These are phyloP conservation scores for Antrodiella citrinella DNA, from an alignment of 768 basidiomycete genomes.

Conservation along the genomic window DNA sequence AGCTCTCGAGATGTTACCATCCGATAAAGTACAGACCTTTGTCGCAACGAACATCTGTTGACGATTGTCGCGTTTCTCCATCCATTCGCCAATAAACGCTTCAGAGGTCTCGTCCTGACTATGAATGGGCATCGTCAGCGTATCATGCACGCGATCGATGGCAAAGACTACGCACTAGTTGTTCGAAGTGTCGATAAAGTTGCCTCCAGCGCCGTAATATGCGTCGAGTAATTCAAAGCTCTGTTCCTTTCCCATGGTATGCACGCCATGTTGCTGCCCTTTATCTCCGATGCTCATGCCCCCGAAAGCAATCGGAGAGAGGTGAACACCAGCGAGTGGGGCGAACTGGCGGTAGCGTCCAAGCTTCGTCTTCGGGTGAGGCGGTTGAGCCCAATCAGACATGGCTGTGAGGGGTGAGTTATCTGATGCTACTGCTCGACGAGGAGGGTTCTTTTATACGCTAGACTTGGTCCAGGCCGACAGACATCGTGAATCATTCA, in stretches of 20 bases:
- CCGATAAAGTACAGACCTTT: conserved; percentile 21
- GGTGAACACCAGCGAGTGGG: conserved; percentile 34
- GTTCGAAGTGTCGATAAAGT: conserved; percentile 42
- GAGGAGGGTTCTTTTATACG: too few species aligned
- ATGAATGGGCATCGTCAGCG: neutral
- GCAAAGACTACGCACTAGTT: conserved; percentile 27
- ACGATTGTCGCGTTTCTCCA: conserved; percentile 30
- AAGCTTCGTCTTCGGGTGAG: conserved; percentile 18
- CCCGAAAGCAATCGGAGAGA: conserved; percentile 41
- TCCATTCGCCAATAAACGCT: conserved; percentile 42
- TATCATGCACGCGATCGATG: neutral
- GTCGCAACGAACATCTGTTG: conserved; percentile 44
- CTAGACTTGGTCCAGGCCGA: too few species aligned
- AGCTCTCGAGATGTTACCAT: neutral
- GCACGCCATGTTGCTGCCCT: conserved; percentile 30
- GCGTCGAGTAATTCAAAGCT: conserved; percentile 40
- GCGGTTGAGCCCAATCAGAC: conserved; percentile 11
- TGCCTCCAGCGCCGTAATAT: too few species aligned
- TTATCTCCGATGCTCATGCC: too few species aligned
- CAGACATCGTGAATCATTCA: too few species aligned
- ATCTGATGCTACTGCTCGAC: too few species aligned
- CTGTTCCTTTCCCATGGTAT: conserved; percentile 34
- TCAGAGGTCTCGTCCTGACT: conserved; percentile 54
- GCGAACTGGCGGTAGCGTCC: conserved; percentile 31
- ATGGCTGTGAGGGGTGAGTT: too few species aligned